Evolutionary conservation across 139 green algal species (phyloP), one percentile per base, ranked within the genome.

Genomic region (Picochlorum sp.): DNA sequence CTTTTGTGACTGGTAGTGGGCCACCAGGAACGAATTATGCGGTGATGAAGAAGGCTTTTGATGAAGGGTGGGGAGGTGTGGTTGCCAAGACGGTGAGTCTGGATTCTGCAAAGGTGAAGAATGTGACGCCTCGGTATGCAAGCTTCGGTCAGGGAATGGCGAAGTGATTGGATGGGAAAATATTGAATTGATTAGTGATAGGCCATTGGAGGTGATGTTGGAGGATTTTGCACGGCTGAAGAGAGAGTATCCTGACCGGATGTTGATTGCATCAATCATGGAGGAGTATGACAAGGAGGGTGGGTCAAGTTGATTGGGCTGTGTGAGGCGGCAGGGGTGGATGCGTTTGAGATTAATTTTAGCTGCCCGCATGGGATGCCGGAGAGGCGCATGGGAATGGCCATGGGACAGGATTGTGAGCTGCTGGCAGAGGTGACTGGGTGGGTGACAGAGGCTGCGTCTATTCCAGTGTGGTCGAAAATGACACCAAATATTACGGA

Each of bases 401-500:
- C 81, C 37, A 85, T 85, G 71, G 80, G 80, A 3, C 80, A 86
- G 59, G 79, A 88, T 74, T 76, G 64, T 57, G 80, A 85, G 4
- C 61, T 86, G 6, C 65, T 81, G 41, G 50, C 60, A n/a, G 78
- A 96, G 73, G 89, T 97, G 45, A 94, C 87, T 63, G 68, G 71
- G 24, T 98, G 92, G 92, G 90, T 98, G 72, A 91, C 91, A 62
- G 75, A 70, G 1, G 79, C 75, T 18, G 78, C 92, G 30, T 92
- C 62, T 14, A 73, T 88, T 15, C 92, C 92, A 0, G 93, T 98
- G 41, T 98, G 92, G 92, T 88, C 89, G 64, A 98, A 98, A 79
- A 97, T 98, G 92, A 98, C 92, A 7, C 92, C 92, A 34, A 98
- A 98, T 85, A 86, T 98, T 59, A 98, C 93, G 3, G 88, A 96